Base-by-base conservation (phyloP, 1,284 basidiomycete species). In the Cryptococcus floricola region DNA sequence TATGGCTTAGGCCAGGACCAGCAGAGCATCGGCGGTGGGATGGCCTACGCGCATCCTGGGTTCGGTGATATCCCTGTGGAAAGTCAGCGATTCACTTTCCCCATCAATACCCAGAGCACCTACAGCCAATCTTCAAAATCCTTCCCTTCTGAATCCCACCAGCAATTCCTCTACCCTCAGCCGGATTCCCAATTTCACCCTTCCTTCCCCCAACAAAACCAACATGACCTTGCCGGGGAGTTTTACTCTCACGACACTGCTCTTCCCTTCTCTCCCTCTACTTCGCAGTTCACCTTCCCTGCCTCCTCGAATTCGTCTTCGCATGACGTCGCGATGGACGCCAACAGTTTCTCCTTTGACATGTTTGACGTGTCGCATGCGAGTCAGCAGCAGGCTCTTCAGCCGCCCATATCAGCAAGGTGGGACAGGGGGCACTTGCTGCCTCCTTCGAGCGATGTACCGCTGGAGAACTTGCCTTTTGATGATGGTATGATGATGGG, bases 191-290 rank as follows among this genome's bases (percentile, higher is more conserved):
- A 39, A 34, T 31, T 45, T 39, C 56, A 14, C 8, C 12, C 47
- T n/a, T 31, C 51, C 23, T 39, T 41, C 13, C 58, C 53, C 23
- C 53, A 54, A 13, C 46, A 43, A 13, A 10, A 41, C 23, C 23
- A 23, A 23, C 23, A 23, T 0, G 2, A 23, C 23, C 23, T 23
- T 9, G 41, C 37, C 16, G 39, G 41, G 16, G 37, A 58, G 6
- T 67, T 62, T 48, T 64, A 62, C 54, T 53, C 58, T 19, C 63
- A 60, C 52, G 64, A 67, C 48, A 59, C 66, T 28, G 67, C 65
- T 6, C 53, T 69, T 12, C 66, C 68, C 12, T 65, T 65, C 55
- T 66, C 68, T 1, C 68, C 67, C 23, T 56, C 58, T 7, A 49
- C 54, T 14, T 41, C 34, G 1, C 52, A 28, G 5, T 55, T 58